Evolutionary conservation across 805 yeast species (phyloP).

Genomic region (Yamadazyma olivae): DNA sequence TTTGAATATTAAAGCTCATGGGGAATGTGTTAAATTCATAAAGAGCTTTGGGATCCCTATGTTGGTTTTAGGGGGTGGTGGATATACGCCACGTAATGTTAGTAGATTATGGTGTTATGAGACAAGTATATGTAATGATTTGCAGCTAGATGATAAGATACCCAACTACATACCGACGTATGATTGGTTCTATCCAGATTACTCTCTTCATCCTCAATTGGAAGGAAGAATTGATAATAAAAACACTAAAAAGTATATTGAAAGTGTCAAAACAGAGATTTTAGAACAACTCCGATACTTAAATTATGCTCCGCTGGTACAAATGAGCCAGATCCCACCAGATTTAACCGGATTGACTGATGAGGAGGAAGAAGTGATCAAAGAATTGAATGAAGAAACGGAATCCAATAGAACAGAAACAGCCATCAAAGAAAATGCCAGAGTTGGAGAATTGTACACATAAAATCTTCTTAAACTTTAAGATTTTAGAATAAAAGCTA

Average conservation of each 20-base stretch:
- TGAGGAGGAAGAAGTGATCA: conserved; percentile 37
- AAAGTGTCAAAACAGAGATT: conserved; percentile 69
- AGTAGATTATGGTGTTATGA: conserved; percentile 95
- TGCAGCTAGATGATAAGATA: conserved; percentile 37
- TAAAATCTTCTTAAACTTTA: too few relatives aligned
- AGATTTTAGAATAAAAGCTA: too few relatives aligned
- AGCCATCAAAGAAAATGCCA: conserved; percentile 25
- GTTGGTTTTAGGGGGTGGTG: conserved; percentile 95
- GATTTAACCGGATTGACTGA: conserved; percentile 41
- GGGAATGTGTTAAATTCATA: conserved; percentile 88
- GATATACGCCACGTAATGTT: conserved; percentile 94
- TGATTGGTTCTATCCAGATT: conserved; percentile 88
- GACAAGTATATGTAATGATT: conserved; percentile 75
- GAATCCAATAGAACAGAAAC: conserved; percentile 12
- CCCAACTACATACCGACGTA: conserved; percentile 76
- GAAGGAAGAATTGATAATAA: conserved; percentile 72
- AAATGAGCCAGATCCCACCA: conserved; percentile 89
- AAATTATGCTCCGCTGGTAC: conserved; percentile 92
- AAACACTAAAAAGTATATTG: conserved; percentile 78
- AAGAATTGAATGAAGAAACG: conserved; percentile 34
- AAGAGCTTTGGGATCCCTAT: conserved; percentile 88
- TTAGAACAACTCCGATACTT: conserved; percentile 78
- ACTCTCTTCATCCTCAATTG: conserved; percentile 73
- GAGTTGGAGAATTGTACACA: conserved; percentile 9
- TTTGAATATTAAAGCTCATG: conserved; percentile 87